Conservation (phyloP, 2,329 filamentous ascomycete genomes). For the Biscogniauxia marginata region DNA sequence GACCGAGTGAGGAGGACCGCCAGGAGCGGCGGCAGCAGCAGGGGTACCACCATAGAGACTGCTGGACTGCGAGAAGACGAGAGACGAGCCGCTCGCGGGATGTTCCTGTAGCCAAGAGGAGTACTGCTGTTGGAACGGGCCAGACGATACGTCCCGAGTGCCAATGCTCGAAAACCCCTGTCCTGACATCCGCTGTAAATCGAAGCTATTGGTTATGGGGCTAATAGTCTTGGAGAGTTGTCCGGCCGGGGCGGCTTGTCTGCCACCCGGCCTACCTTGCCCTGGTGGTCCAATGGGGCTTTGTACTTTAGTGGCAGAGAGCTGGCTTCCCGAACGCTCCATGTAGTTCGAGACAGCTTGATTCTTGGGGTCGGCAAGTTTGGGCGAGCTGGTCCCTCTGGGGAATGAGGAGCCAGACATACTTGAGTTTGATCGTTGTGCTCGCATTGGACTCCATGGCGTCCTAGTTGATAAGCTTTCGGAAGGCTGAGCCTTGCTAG, state of each 20-base stretch:
- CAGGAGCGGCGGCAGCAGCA: constrained; percentile 3
- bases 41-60: constrained; percentile 52
- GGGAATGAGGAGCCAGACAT: constrained; percentile 9
- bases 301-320: constrained; percentile 6
- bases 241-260: constrained; percentile 1
- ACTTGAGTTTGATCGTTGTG: constrained; percentile 8
- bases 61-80: constrained; percentile 48
- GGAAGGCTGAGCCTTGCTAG: constrained; percentile 9
- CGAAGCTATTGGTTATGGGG: constrained; percentile 11
- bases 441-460: constrained; percentile 11
- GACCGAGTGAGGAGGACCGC: constrained; percentile 17
- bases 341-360: constrained; percentile 10
- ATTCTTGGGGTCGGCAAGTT: constrained; percentile 3
- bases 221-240: constrained; percentile 4
- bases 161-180: constrained; percentile 1
- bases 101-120: constrained; percentile 19
- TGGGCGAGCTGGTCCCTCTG: constrained; percentile 5
- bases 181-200: constrained; percentile 8
- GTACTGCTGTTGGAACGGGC: constrained; percentile 14
- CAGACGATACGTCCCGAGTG: constrained; percentile 1
- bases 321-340: constrained; percentile 19
- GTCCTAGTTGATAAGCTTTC: constrained; percentile 5
- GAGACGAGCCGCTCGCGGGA: constrained; percentile 26
- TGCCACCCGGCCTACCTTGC: constrained; percentile 8
- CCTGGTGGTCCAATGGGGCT: constrained; percentile 18